These are phyloP conservation scores for Basidioascus undulatus DNA, from an alignment of 768 basidiomycete genomes.

Conservation along the genomic window DNA sequence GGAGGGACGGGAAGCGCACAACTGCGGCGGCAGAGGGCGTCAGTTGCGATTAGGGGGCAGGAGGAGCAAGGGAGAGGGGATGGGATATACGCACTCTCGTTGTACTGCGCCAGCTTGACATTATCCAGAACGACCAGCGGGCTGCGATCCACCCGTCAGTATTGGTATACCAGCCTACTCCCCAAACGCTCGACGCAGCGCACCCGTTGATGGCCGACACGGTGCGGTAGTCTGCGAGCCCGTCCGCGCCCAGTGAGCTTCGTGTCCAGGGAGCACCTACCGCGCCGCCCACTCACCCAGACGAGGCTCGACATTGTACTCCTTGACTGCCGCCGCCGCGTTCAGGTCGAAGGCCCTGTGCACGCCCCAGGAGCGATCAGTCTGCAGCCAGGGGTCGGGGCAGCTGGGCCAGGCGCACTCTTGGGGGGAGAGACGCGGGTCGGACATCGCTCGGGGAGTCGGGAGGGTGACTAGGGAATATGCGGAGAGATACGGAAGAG, in stretches of 20 bases:
- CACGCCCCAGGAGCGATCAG: not conserved
- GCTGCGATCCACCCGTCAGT: slow-evolving; percentile 20
- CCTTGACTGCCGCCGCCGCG: slow-evolving; percentile 39
- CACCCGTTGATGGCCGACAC: slow-evolving; percentile 96
- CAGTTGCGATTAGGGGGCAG: slow-evolving; percentile 21
- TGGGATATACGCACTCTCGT: slow-evolving; percentile 24
- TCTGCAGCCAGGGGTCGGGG: not conserved
- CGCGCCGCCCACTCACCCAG: slow-evolving; percentile 62
- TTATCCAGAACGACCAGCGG: slow-evolving; percentile 93
- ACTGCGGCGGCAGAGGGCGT: slow-evolving; percentile 89
- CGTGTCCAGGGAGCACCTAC: slow-evolving; percentile 23
- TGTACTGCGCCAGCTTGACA: too few relatives aligned
- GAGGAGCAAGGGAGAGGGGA: not conserved
- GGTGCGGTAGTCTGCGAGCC: slow-evolving; percentile 63
- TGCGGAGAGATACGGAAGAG: too few relatives aligned
- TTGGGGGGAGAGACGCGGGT: too few relatives aligned
- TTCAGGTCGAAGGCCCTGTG: too few relatives aligned
- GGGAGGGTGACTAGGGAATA: too few relatives aligned
- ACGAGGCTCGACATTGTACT: slow-evolving; percentile 72
- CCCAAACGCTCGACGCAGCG: slow-evolving; percentile 14
- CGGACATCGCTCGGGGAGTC: too few relatives aligned
- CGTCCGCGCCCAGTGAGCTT: not conserved
- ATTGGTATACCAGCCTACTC: not conserved
- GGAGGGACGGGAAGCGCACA: not conserved
- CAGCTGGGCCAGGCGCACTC: too few relatives aligned